Percentiles rank a stretch among this genome's conserved stretches.
These are phyloP conservation scores for Seiridium unicorne DNA, from an alignment of 2,329 filamentous ascomycete genomes.

Conservation along the genomic window DNA sequence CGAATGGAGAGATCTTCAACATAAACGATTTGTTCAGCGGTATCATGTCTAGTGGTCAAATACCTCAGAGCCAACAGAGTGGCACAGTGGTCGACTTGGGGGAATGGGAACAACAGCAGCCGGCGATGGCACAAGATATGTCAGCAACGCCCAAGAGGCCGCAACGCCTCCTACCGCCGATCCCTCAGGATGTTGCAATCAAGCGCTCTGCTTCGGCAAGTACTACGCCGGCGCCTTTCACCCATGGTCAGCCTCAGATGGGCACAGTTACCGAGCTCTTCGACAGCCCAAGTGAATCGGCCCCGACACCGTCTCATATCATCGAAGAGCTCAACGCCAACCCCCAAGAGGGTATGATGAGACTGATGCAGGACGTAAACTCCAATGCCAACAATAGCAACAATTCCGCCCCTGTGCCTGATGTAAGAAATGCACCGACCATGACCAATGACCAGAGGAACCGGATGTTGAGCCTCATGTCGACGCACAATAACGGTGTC, in stretches of 20 bases:
- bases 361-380: conserved; percentile 64
- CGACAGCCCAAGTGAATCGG: conserved; percentile 48
- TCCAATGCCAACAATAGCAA: conserved; percentile 43
- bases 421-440: conserved; percentile 54
- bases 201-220: conserved; percentile 27
- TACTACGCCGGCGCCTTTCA: conserved; percentile 24
- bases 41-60: conserved; percentile 61
- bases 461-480: conserved; percentile 60
- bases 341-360: conserved; percentile 63
- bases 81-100: conserved; percentile 62
- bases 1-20: conserved; percentile 72
- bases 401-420: conserved; percentile 46
- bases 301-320: conserved; percentile 45
- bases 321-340: conserved; percentile 57
- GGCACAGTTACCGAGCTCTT: conserved; percentile 61
- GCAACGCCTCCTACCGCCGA: conserved; percentile 54
- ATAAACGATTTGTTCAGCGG: conserved; percentile 82
- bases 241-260: conserved; percentile 41
- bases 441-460: conserved; percentile 57
- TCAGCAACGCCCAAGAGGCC: conserved; percentile 46
- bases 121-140: conserved; percentile 34
- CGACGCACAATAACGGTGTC: conserved; percentile 27
- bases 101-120: conserved; percentile 52
- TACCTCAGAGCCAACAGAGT: conserved; percentile 41
- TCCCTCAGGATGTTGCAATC: conserved; percentile 34